Percentiles rank a stretch among this genome's conserved stretches.
Conservation (phyloP, 768 basidiomycete species). For the Suillus plorans region DNA sequence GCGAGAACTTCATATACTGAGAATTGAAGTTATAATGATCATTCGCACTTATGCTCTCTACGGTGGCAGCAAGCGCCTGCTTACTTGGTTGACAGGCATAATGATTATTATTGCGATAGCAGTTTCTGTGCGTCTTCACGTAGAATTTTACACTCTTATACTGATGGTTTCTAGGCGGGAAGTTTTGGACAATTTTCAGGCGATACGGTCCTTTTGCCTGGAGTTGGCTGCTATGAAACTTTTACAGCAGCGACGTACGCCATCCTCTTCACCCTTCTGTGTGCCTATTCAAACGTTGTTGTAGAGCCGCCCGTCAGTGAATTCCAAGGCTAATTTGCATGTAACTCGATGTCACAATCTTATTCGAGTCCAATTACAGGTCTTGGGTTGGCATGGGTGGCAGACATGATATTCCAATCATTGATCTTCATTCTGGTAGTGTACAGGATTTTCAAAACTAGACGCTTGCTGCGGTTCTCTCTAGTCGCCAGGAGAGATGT, state of each 20-base stretch:
- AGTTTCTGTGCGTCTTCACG: constrained; percentile 33
- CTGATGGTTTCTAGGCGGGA: not conserved
- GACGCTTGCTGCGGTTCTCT: not conserved
- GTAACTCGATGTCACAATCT: not conserved
- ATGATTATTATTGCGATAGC: constrained; percentile 31
- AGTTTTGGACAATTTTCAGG: constrained; percentile 46
- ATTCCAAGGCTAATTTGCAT: not conserved
- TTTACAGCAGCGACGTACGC: constrained; percentile 6
- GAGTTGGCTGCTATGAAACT: constrained; percentile 28
- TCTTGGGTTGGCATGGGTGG: not conserved
- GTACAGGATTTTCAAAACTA: not conserved
- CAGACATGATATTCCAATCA: not conserved
- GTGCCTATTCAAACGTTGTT: constrained; percentile 14
- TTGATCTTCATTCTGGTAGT: not conserved
- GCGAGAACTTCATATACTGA: not conserved
- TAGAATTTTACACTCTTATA: not conserved
- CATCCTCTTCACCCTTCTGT: constrained; percentile 36
- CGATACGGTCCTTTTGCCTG: constrained; percentile 31
- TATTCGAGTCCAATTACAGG: not conserved
- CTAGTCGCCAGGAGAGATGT: not conserved
- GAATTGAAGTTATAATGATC: constrained; percentile 40
- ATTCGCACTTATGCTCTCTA: constrained; percentile 54
- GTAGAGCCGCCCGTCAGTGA: not conserved
- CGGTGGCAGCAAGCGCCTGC: constrained; percentile 37
- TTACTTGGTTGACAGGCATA: constrained; percentile 35